Evolutionary conservation across 73 alveolate species (phyloP), one percentile per base, ranked within the genome.

Genomic region (Effrenium voratum): DNA sequence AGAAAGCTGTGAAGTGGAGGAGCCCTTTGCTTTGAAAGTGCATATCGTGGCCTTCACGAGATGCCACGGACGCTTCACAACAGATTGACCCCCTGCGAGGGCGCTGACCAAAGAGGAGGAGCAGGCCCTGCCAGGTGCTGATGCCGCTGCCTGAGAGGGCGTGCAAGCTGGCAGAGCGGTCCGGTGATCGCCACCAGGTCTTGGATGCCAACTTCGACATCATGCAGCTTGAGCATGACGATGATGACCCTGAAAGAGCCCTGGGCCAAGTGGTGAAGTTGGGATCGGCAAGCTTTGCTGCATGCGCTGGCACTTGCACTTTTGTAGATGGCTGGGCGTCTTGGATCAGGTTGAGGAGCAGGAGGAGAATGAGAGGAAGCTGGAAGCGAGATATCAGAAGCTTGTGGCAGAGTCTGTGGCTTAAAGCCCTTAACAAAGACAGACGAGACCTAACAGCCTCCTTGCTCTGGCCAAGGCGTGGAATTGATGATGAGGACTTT

Each of bases 71-170:
- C n/a, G n/a, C n/a, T n/a, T n/a, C n/a, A n/a, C n/a, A n/a, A n/a
- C n/a, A n/a, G n/a, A n/a, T n/a, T n/a, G 36, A 30, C 30, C 85
- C 36, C 36, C 32, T 22, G 5, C 41, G 52, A 87, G 95, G 95
- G 95, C 95, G 5, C 95, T 87, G 72, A 87, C 95, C 68, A 87
- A 87, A 66, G 95, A 87, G 95, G 95, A 87, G 50, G 95, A 87
- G 40, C 95, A 87, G 75, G 45, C 85, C 15, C 60, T 87, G 95
- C 95, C 95, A 26, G 95, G 95, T 26, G 84, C 95, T 13, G 95
- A 87, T 66, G 95, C 60, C 34, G 22, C 24, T 3, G 52, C 85
- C 95, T 63, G 41, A 44, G 72, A 26, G 10, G 80, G 60, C 66
- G 5, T 2, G 26, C 16, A 16, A 34, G 30, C 52, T 13, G 32